Percentiles rank a stretch among this genome's conserved stretches.
Evolutionary conservation across 176 grass and related monocot genomes (phyloP).

Genomic region (Typha latifolia): DNA sequence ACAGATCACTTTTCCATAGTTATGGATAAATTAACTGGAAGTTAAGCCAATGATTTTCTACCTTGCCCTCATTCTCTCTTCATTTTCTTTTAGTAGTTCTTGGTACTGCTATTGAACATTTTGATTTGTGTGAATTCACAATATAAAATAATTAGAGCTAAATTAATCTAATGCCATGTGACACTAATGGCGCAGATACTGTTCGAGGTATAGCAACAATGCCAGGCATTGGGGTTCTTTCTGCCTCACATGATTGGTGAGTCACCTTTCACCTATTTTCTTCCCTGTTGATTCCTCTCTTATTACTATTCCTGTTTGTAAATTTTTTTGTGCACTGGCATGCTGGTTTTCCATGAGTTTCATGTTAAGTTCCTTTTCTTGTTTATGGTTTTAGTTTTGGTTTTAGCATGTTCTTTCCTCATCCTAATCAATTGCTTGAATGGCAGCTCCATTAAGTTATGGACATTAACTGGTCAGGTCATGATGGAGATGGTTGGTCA

Average conservation of each 20-base stretch:
- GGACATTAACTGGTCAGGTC: slow-evolving; percentile 81
- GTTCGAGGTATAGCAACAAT: slow-evolving; percentile 71
- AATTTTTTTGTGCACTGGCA: background rate
- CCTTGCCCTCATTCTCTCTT: background rate
- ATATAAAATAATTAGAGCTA: slow-evolving; percentile 2
- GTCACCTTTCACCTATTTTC: slow-evolving; percentile 10
- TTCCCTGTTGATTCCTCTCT: background rate
- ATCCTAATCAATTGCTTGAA: slow-evolving; percentile 17
- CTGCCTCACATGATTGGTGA: slow-evolving; percentile 86
- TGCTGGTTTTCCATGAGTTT: background rate
- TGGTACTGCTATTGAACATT: background rate
- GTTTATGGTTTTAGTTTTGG: background rate
- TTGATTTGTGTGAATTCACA: slow-evolving; percentile 4
- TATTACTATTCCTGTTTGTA: too few relatives aligned
- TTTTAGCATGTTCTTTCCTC: slow-evolving; percentile 1
- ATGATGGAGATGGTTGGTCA: slow-evolving; percentile 90
- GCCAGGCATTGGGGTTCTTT: slow-evolving; percentile 73
- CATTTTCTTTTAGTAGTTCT: background rate
- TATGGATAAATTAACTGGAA: background rate
- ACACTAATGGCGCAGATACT: slow-evolving; percentile 40
- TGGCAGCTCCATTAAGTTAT: slow-evolving; percentile 72
- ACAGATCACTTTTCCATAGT: background rate
- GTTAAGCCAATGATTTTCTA: background rate
- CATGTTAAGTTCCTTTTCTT: background rate
- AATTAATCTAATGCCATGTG: slow-evolving; percentile 5